phyloP scores from a whole-genome alignment of 257 asterid genomes.

The Ballota nigra region DNA sequence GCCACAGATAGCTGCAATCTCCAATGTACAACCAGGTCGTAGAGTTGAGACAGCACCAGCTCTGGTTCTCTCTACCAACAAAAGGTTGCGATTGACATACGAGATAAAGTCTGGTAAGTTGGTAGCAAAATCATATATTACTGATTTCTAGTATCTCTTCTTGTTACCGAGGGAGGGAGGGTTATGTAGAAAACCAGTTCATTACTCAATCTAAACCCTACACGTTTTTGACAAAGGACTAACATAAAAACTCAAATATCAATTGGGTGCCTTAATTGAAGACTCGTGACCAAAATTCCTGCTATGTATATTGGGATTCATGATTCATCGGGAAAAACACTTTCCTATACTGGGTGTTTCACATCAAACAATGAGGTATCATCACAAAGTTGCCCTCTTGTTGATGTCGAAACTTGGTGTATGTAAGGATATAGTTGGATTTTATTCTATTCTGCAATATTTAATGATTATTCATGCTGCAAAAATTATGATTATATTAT shows the following conservation, averaged over 20 bases:
- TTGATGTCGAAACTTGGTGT: conserved; percentile 12
- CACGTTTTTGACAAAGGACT: background rate
- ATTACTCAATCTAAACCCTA: background rate
- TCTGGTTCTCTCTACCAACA: conserved; percentile 70
- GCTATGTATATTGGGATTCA: conserved; percentile 1
- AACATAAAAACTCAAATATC: conserved; percentile 13
- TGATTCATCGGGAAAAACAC: conserved; percentile 9
- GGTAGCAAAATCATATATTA: background rate
- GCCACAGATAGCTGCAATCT: conserved; percentile 61
- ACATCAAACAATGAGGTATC: conserved; percentile 8
- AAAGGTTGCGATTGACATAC: conserved; percentile 87
- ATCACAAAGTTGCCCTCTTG: background rate
- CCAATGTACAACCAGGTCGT: conserved; percentile 74
- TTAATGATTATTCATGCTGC: background rate
- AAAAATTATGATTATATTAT: conserved; percentile 26
- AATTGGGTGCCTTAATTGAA: background rate
- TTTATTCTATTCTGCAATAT: conserved; percentile 11
- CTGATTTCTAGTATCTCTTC: background rate
- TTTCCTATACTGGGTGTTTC: background rate
- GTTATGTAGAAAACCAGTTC: background rate
- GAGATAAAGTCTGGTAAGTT: conserved; percentile 84
- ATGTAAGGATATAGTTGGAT: conserved; percentile 8
- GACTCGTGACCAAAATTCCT: background rate
- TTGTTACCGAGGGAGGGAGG: background rate
- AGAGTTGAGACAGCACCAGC: conserved; percentile 82